Percentiles rank a stretch among this genome's conserved stretches.
phyloP scores from a whole-genome alignment of 202 grass and related monocot species.

The Panicum virgatum region DNA sequence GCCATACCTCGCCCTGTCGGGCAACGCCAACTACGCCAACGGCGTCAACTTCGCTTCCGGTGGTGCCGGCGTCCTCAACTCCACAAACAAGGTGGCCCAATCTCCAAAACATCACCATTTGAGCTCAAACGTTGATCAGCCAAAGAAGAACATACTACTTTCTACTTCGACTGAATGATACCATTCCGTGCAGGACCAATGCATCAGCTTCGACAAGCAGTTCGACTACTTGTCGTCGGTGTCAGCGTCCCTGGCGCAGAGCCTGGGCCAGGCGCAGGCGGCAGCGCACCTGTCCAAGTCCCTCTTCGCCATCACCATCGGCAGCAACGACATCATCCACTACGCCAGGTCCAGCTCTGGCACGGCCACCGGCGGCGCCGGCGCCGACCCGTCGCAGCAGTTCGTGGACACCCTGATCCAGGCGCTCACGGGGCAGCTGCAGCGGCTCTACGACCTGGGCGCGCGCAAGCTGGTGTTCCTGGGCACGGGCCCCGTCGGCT shows the following conservation, averaged over 20 bases:
- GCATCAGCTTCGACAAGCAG: conserved; percentile 69
- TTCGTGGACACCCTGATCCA: conserved; percentile 51
- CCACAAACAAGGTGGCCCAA: conserved; percentile 57
- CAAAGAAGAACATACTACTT: not conserved
- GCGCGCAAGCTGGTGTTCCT: conserved; percentile 67
- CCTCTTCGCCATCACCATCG: conserved; percentile 65
- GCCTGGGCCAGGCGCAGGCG: conserved; percentile 44
- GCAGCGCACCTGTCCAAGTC: conserved; percentile 55
- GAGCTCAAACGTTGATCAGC: not conserved
- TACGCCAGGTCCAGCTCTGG: conserved; percentile 53
- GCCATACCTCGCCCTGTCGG: conserved; percentile 65
- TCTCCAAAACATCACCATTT: not conserved
- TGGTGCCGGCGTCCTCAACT: conserved; percentile 65
- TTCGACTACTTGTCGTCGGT: conserved; percentile 57
- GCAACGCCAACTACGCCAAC: conserved; percentile 43
- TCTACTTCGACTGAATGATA: no score
- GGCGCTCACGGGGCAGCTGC: conserved; percentile 53
- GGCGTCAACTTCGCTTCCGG: conserved; percentile 89
- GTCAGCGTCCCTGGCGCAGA: conserved; percentile 46
- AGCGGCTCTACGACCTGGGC: conserved; percentile 62
- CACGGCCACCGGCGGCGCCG: not conserved
- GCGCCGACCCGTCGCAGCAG: conserved; percentile 11
- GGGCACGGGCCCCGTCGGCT: conserved; percentile 67
- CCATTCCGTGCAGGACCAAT: conserved; percentile 50
- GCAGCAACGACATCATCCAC: conserved; percentile 84